phyloP scores from a whole-genome alignment of 148 eudicot species.

The Diospyros lotus region DNA sequence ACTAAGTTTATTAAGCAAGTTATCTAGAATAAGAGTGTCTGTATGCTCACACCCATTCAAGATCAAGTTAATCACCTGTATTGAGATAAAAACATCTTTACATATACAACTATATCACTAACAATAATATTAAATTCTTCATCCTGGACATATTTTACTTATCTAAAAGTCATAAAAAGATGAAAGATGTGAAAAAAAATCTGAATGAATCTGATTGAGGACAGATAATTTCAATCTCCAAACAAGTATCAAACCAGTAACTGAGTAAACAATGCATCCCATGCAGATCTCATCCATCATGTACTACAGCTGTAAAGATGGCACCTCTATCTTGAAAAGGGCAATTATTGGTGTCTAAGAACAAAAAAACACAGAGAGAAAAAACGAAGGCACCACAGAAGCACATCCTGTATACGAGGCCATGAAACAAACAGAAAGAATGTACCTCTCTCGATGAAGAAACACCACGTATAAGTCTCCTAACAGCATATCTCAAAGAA shows the following conservation, averaged over 20 bases:
- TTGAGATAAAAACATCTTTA: not conserved
- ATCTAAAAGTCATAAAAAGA: not conserved
- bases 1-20: not conserved
- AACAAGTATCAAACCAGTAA: not conserved
- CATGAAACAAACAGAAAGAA: not conserved
- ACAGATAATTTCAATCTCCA: not conserved
- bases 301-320: not conserved
- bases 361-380: not conserved
- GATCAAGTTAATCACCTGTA: not conserved
- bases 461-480: slow-evolving; percentile 92
- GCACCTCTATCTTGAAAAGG: not conserved
- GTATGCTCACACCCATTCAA: too few species aligned
- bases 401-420: not conserved
- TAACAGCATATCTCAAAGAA: slow-evolving; percentile 77
- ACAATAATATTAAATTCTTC: not conserved
- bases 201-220: not conserved
- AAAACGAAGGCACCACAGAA: not conserved
- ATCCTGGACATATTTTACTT: not conserved
- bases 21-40: not conserved
- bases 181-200: not conserved
- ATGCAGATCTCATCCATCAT: not conserved
- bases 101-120: not conserved
- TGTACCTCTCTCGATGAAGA: slow-evolving; percentile 84
- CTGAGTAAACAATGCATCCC: not conserved
- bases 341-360: not conserved